phyloP scores from a whole-genome alignment of 805 yeast genomes.

The Saturnispora gosingensis region DNA sequence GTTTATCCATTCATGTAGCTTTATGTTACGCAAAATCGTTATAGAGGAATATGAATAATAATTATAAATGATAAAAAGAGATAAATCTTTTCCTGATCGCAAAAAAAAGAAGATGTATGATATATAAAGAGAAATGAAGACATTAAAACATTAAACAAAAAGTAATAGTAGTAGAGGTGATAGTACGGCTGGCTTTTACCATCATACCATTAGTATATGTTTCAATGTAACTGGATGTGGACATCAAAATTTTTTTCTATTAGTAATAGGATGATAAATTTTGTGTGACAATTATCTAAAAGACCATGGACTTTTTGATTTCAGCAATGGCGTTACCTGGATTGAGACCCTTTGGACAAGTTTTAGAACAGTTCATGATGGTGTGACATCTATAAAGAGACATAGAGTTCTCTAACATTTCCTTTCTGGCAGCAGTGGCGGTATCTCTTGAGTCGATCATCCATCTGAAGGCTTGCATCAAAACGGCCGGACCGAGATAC shows the following conservation, averaged over 20 bases:
- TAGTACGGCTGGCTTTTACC: not conserved
- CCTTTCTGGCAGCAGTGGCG: conserved; percentile 72
- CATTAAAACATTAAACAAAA: not conserved
- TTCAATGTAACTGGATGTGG: not conserved
- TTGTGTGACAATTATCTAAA: conserved; percentile 35
- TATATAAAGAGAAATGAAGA: not conserved
- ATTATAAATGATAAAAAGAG: not conserved
- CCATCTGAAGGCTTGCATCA: conserved; percentile 99
- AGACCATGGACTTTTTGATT: conserved; percentile 88
- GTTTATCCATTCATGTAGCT: not conserved
- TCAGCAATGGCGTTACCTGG: conserved; percentile 97
- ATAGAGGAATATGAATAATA: not conserved
- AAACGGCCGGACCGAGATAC: conserved; percentile 96
- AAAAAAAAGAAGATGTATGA: not conserved
- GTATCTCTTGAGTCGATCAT: conserved; percentile 94
- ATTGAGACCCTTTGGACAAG: conserved; percentile 98
- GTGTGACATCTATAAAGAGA: conserved; percentile 98
- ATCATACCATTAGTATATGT: not conserved
- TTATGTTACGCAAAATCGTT: not conserved
- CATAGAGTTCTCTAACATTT: conserved; percentile 93
- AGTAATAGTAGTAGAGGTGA: not conserved
- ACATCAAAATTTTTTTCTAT: not conserved
- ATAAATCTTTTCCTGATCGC: not conserved
- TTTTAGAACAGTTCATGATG: conserved; percentile 95
- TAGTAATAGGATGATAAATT: conserved; percentile 14